Evolutionary conservation across 2,329 filamentous ascomycete genomes (phyloP).

Genomic region (Beauveria rudraprayagi): DNA sequence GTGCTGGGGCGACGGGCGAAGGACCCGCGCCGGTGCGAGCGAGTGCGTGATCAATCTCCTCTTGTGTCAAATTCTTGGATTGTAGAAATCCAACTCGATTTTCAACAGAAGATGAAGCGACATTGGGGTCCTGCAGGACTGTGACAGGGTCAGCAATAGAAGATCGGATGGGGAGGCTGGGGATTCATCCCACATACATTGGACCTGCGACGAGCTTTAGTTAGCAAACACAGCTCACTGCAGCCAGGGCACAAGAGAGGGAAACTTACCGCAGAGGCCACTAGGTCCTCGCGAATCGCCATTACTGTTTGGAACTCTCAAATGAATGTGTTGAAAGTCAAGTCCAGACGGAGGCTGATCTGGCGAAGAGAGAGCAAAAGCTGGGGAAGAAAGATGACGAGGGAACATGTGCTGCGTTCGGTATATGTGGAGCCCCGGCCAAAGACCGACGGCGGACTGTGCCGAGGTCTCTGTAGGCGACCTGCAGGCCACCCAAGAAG

Average conservation of each 20-base stretch:
- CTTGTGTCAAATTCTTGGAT: constrained; percentile 93
- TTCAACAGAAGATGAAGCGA: constrained; percentile 81
- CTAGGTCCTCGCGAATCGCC: constrained; percentile 89
- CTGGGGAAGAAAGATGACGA: constrained; percentile 15
- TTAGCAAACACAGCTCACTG: constrained; percentile 6
- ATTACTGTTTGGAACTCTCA: constrained; percentile 32
- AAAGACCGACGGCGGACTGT: constrained; percentile 19
- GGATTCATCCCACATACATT: constrained; percentile 30
- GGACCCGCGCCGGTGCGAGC: constrained; percentile 60
- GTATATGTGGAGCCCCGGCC: constrained; percentile 18
- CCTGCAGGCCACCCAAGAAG: too few species aligned
- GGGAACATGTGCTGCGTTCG: constrained; percentile 23
- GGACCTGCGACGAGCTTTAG: constrained; percentile 23
- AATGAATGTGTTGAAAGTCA: neutral
- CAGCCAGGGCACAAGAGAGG: neutral
- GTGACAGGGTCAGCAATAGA: constrained; percentile 17
- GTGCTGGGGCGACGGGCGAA: constrained; percentile 33
- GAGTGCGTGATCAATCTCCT: constrained; percentile 84
- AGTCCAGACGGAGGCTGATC: constrained; percentile 8
- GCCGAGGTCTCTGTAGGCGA: constrained; percentile 18
- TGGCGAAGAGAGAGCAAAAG: neutral
- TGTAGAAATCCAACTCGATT: constrained; percentile 88
- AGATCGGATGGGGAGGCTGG: neutral
- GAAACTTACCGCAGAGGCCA: constrained; percentile 64
- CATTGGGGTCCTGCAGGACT: constrained; percentile 93